Conservation (phyloP, 306 rosid genomes). For the Casuarina cunninghamiana region DNA sequence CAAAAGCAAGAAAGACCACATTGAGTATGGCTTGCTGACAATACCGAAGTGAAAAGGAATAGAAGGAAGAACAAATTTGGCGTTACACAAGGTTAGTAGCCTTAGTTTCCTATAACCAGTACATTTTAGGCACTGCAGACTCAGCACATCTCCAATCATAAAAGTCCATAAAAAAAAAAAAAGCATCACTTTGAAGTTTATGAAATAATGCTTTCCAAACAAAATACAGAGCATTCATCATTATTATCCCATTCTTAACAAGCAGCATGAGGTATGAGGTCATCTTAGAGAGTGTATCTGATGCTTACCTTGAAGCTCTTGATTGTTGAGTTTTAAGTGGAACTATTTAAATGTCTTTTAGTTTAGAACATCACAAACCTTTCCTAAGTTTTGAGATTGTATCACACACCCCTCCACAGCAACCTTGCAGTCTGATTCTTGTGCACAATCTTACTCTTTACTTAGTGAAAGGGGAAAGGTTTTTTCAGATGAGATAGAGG, state of each 20-base stretch:
- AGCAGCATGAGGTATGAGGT: background rate
- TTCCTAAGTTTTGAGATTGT: background rate
- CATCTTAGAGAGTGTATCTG: background rate
- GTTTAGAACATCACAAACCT: background rate
- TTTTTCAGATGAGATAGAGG: background rate
- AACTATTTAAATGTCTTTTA: background rate
- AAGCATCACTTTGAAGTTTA: background rate
- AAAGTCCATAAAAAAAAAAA: background rate
- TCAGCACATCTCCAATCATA: background rate
- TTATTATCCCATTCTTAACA: background rate
- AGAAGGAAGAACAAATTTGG: no score
- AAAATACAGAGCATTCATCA: no score
- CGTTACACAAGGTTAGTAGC: no score
- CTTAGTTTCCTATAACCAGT: no score
- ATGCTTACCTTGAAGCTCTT: conserved; percentile 2
- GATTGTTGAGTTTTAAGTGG: background rate
- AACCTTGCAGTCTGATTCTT: background rate
- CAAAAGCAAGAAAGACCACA: background rate
- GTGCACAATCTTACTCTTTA: background rate
- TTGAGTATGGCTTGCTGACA: no score
- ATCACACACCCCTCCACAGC: background rate
- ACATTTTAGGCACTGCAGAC: background rate
- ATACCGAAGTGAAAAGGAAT: no score
- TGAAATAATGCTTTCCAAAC: background rate
- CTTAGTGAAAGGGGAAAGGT: background rate